Percentiles rank a stretch among this genome's conserved stretches.
phyloP scores from a whole-genome alignment of 2,329 filamentous ascomycete species.

The Aspergillus candidus region DNA sequence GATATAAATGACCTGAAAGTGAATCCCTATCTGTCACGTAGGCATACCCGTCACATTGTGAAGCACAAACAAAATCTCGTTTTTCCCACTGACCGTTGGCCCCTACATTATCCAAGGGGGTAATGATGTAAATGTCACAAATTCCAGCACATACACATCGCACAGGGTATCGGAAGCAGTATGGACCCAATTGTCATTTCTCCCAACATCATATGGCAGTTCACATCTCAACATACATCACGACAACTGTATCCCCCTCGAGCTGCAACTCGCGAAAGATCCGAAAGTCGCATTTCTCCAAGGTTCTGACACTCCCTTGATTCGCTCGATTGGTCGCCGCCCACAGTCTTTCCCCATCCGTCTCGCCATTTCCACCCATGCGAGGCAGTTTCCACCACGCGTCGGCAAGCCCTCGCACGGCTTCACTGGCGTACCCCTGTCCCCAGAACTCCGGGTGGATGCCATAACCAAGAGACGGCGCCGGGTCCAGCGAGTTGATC shows the following conservation, averaged over 20 bases:
- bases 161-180: too few species aligned
- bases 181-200: too few species aligned
- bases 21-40: too few species aligned
- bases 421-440: constrained; percentile 20
- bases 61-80: too few species aligned
- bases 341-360: constrained; percentile 12
- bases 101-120: too few species aligned
- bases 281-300: constrained; percentile 14
- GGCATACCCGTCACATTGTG: too few species aligned
- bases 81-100: too few species aligned
- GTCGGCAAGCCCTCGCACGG: constrained; percentile 15
- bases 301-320: constrained; percentile 16
- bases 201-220: too few species aligned
- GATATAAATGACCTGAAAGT: too few species aligned
- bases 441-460: constrained; percentile 22
- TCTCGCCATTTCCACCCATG: neutral
- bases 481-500: constrained; percentile 14
- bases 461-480: constrained; percentile 18
- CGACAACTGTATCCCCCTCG: constrained; percentile 14
- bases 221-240: constrained; percentile 7
- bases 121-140: too few species aligned
- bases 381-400: constrained; percentile 19
- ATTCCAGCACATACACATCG: too few species aligned
- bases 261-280: constrained; percentile 8
- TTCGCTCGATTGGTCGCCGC: constrained; percentile 15